Conservation (phyloP, 176 grass and related monocot species). For the Oryza nivara region DNA sequence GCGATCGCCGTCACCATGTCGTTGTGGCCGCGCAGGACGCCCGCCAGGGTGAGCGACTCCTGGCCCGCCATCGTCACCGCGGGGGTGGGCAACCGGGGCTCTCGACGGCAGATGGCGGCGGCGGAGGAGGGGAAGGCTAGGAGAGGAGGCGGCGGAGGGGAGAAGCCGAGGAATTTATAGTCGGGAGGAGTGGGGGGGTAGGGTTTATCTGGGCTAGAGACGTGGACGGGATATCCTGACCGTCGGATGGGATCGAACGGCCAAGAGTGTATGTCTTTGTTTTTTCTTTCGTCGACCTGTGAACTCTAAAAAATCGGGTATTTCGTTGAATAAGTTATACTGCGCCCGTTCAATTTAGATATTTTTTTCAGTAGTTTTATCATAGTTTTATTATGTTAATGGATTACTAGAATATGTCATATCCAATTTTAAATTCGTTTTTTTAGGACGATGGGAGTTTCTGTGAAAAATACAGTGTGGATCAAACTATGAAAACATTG, state of each 20-base stretch:
- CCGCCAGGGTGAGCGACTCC: conserved; percentile 49
- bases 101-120: background rate
- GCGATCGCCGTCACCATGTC: conserved; percentile 69
- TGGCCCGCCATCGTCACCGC: conserved; percentile 46
- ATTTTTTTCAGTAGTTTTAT: too few species aligned
- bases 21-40: conserved; percentile 63
- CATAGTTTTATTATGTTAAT: too few species aligned
- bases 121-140: background rate
- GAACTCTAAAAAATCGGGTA: background rate
- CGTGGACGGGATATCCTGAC: background rate
- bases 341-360: too few species aligned
- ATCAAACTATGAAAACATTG: too few species aligned
- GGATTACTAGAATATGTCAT: too few species aligned
- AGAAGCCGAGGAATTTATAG: conserved; percentile 41
- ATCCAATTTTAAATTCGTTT: too few species aligned
- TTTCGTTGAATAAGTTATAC: background rate
- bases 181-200: conserved; percentile 15
- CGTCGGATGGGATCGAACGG: conserved; percentile 7
- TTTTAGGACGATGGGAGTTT: too few species aligned
- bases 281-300: background rate
- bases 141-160: background rate
- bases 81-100: background rate
- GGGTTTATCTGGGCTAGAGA: conserved; percentile 44
- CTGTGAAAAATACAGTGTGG: background rate
- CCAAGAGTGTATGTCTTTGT: background rate